phyloP scores from a whole-genome alignment of 805 yeast species.

The Sugiyamaella valdiviana region DNA sequence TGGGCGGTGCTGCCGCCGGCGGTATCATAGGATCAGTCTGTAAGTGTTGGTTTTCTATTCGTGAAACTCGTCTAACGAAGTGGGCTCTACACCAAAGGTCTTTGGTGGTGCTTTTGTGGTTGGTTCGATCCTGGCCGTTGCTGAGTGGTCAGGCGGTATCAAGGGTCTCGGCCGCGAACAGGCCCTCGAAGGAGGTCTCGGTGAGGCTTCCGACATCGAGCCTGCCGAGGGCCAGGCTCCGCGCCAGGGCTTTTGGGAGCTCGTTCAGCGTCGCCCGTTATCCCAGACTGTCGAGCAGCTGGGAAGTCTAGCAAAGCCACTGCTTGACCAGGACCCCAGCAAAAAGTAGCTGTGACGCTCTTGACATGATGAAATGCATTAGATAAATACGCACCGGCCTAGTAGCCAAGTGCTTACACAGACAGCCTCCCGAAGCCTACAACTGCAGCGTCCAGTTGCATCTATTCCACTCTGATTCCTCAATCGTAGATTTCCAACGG shows the following conservation, averaged over 20 bases:
- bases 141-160: constrained; percentile 28
- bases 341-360: background rate
- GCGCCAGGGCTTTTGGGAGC: constrained; percentile 70
- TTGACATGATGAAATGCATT: background rate
- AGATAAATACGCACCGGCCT: background rate
- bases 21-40: constrained; percentile 36
- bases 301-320: constrained; percentile 40
- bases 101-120: constrained; percentile 43
- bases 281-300: constrained; percentile 71
- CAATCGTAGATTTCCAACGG: constrained; percentile 90
- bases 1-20: constrained; percentile 45
- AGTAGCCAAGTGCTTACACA: too few species aligned
- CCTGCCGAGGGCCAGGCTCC: constrained; percentile 24
- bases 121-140: constrained; percentile 41
- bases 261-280: constrained; percentile 71
- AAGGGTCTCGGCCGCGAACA: constrained; percentile 25
- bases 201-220: constrained; percentile 34
- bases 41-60: constrained; percentile 1
- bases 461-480: background rate
- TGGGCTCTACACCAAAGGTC: constrained; percentile 33
- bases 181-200: constrained; percentile 23
- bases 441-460: too few species aligned
- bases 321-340: constrained; percentile 1
- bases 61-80: background rate
- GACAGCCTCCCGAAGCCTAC: background rate